Evolutionary conservation across 78 protist genomes (phyloP).

Genomic region (Neovahlkampfia damariscottae): DNA sequence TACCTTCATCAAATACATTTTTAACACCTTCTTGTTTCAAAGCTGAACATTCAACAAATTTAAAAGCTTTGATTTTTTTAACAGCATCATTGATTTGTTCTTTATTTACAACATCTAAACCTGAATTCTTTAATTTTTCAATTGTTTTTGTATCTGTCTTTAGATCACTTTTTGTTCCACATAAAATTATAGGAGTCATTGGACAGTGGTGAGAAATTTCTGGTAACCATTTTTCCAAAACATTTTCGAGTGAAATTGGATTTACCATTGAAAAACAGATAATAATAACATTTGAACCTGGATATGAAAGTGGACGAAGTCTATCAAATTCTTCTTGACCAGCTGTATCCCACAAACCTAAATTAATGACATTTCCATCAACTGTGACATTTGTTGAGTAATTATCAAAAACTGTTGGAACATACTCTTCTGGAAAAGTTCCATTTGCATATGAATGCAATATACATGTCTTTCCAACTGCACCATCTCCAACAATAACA

Average conservation of each 20-base stretch:
- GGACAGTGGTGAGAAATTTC: slow-evolving; percentile 81
- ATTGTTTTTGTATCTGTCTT: slow-evolving; percentile 25
- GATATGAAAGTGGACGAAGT: slow-evolving; percentile 87
- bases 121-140: neutral
- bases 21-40: slow-evolving; percentile 47
- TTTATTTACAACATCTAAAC: slow-evolving; percentile 11
- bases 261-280: slow-evolving; percentile 70
- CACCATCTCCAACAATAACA: slow-evolving; percentile 89
- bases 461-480: slow-evolving; percentile 65
- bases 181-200: slow-evolving; percentile 63
- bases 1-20: slow-evolving; percentile 82
- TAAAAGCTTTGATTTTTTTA: slow-evolving; percentile 55
- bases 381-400: slow-evolving; percentile 74
- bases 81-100: slow-evolving; percentile 50
- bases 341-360: slow-evolving; percentile 82
- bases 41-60: slow-evolving; percentile 86
- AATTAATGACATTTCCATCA: slow-evolving; percentile 50
- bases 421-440: slow-evolving; percentile 59
- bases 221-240: slow-evolving; percentile 60
- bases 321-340: slow-evolving; percentile 97
- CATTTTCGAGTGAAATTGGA: slow-evolving; percentile 69
- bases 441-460: slow-evolving; percentile 59
- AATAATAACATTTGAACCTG: slow-evolving; percentile 84
- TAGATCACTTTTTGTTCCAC: slow-evolving; percentile 79
- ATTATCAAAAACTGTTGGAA: slow-evolving; percentile 80